A percentile compares a stretch with the other conserved stretches of the same genome.
These are phyloP conservation scores for Helicocarpus griseus DNA, from an alignment of 2,329 filamentous ascomycete genomes.

Conservation along the genomic window DNA sequence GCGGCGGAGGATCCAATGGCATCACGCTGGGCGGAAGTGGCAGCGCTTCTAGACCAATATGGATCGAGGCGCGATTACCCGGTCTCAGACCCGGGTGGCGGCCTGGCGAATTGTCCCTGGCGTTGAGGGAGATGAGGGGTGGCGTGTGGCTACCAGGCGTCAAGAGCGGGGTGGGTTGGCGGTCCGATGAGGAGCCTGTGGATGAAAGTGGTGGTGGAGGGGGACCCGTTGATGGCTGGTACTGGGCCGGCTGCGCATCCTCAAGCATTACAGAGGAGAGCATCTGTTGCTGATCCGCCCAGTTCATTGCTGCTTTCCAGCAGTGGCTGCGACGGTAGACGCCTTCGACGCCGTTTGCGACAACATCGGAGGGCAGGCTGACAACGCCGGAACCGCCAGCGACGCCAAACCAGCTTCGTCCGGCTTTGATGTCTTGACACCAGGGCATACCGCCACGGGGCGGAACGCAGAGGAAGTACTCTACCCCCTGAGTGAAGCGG, in stretches of 20 bases:
- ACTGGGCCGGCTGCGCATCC: neutral
- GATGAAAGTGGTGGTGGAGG: slow-evolving; percentile 12
- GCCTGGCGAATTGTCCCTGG: slow-evolving; percentile 23
- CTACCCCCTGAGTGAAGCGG: slow-evolving; percentile 35
- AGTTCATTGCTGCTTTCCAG: slow-evolving; percentile 55
- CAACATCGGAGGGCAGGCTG: slow-evolving; percentile 52
- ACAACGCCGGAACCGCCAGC: slow-evolving; percentile 57
- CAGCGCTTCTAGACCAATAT: slow-evolving; percentile 36
- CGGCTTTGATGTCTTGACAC: slow-evolving; percentile 36
- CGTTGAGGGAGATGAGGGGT: slow-evolving; percentile 26
- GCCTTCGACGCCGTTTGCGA: slow-evolving; percentile 58
- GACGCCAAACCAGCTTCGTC: slow-evolving; percentile 40
- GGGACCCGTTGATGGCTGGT: slow-evolving; percentile 2
- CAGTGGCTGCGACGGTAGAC: slow-evolving; percentile 61
- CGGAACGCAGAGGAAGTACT: slow-evolving; percentile 42
- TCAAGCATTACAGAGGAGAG: slow-evolving; percentile 23
- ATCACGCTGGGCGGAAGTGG: slow-evolving; percentile 34
- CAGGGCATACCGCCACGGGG: slow-evolving; percentile 40
- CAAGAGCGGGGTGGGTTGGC: slow-evolving; percentile 24
- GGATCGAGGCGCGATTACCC: slow-evolving; percentile 34
- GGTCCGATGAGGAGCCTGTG: slow-evolving; percentile 16
- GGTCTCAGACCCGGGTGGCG: slow-evolving; percentile 17
- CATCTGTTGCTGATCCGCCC: slow-evolving; percentile 39
- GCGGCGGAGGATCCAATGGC: slow-evolving; percentile 30
- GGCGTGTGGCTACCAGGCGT: slow-evolving; percentile 20